Evolutionary conservation across 2,329 filamentous ascomycete genomes (phyloP).

Genomic region (Fusarium xyrophilum): DNA sequence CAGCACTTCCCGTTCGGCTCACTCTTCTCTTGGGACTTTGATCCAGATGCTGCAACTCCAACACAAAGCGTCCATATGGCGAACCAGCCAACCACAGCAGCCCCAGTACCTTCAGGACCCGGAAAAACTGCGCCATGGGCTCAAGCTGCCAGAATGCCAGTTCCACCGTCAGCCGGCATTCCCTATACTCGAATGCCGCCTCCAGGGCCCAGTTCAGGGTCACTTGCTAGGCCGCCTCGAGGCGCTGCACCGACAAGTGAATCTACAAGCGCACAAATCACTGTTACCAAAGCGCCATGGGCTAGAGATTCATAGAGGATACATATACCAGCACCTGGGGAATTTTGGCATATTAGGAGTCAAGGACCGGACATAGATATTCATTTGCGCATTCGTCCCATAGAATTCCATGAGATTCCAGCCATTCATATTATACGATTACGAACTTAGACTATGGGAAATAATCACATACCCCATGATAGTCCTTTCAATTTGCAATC

Average conservation of each 20-base stretch:
- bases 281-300: conserved; percentile 57
- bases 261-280: conserved; percentile 50
- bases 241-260: conserved; percentile 34
- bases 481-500: not conserved
- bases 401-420: not conserved
- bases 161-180: conserved; percentile 46
- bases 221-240: conserved; percentile 34
- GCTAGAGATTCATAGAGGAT: conserved; percentile 44
- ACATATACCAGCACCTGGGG: not conserved
- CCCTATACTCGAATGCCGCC: conserved; percentile 49
- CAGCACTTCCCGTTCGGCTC: conserved; percentile 90
- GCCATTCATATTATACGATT: not conserved
- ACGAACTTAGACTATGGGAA: not conserved
- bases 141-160: conserved; percentile 50
- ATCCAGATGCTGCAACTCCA: conserved; percentile 64
- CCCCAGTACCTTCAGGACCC: conserved; percentile 30
- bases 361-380: conserved; percentile 12
- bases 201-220: conserved; percentile 41
- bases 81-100: conserved; percentile 56
- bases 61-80: conserved; percentile 62
- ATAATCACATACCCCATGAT: not conserved
- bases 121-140: conserved; percentile 57
- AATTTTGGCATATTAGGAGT: not conserved
- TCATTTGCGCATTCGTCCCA: conserved; percentile 26
- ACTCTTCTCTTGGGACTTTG: conserved; percentile 77